phyloP scores from a whole-genome alignment of 305 asterid genomes.

The Fraxinus nigra region DNA sequence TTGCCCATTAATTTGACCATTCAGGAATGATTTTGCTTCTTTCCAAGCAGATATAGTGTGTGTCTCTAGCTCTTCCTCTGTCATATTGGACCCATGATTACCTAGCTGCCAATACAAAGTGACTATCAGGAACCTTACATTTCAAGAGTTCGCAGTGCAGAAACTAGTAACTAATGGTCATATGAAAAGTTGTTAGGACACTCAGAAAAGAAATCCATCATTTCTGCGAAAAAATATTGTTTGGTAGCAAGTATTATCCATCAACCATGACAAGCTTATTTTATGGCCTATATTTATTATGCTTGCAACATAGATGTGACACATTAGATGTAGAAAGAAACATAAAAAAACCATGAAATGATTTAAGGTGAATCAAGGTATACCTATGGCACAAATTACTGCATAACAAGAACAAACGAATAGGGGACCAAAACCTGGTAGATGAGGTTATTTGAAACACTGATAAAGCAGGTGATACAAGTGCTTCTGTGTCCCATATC shows the following conservation, averaged over 20 bases:
- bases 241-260: not conserved
- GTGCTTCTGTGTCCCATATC: slow-evolving; percentile 3
- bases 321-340: not conserved
- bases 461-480: not conserved
- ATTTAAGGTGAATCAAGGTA: not conserved
- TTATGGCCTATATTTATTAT: slow-evolving; percentile 3
- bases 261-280: slow-evolving; percentile 2
- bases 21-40: slow-evolving; percentile 67
- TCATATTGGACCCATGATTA: slow-evolving; percentile 78
- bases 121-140: slow-evolving; percentile 7
- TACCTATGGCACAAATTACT: not conserved
- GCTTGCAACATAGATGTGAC: slow-evolving; percentile 5
- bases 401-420: not conserved
- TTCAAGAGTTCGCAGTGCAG: not conserved
- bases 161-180: not conserved
- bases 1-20: slow-evolving; percentile 57
- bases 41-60: slow-evolving; percentile 96
- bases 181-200: not conserved
- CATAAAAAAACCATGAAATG: not conserved
- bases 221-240: not conserved
- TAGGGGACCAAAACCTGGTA: not conserved
- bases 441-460: not conserved
- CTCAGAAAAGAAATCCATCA: not conserved
- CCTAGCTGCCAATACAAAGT: slow-evolving; percentile 63
- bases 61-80: slow-evolving; percentile 90